These are phyloP conservation scores for Limonium bicolor DNA, from an alignment of 148 eudicot genomes.

Conservation along the genomic window DNA sequence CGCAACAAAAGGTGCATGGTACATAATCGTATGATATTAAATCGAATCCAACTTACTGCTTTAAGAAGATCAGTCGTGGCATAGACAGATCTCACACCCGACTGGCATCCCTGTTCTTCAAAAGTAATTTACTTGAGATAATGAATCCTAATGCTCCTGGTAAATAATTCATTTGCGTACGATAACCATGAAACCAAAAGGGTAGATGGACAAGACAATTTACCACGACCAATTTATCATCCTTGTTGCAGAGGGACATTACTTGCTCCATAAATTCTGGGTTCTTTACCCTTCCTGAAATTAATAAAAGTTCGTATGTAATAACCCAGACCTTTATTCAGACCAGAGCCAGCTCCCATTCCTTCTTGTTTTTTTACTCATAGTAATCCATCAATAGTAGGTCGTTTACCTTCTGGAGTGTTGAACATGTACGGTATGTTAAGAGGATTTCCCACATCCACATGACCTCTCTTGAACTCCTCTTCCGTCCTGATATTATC, in stretches of 20 bases:
- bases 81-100: conserved; percentile 50
- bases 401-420: conserved; percentile 27
- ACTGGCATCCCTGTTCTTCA: conserved; percentile 67
- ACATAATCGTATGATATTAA: no score
- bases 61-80: conserved; percentile 56
- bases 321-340: no score
- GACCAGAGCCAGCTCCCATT: no score
- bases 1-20: no score
- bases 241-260: conserved; percentile 19
- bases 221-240: conserved; percentile 51
- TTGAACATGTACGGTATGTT: conserved; percentile 53
- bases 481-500: conserved; percentile 33
- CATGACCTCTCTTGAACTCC: conserved; percentile 37
- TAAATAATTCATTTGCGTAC: neutral
- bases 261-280: conserved; percentile 42
- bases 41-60: conserved; percentile 32
- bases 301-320: neutral
- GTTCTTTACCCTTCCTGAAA: conserved; percentile 50
- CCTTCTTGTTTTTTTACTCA: no score
- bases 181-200: neutral
- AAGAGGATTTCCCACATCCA: conserved; percentile 21
- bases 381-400: neutral
- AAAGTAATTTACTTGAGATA: no score
- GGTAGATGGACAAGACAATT: neutral
- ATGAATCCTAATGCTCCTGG: neutral